phyloP scores from a whole-genome alignment of 495 filamentous ascomycete genomes.

The Alectoria sarmentosa region DNA sequence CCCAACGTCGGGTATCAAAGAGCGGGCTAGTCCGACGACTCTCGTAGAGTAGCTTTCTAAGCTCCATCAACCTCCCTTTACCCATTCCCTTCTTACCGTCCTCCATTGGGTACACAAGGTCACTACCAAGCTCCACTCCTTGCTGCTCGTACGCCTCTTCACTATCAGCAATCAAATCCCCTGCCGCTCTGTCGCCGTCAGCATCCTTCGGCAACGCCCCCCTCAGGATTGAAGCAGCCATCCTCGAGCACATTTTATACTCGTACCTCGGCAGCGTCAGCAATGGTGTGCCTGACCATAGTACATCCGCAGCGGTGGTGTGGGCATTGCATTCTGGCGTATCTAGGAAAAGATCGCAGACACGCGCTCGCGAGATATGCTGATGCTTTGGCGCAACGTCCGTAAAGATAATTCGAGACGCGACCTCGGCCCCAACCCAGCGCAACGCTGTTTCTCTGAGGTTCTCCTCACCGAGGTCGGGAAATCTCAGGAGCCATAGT shows the following conservation, averaged over 20 bases:
- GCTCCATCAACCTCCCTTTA: slow-evolving; percentile 60
- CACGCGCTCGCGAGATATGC: slow-evolving; percentile 85
- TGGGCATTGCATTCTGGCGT: slow-evolving; percentile 98
- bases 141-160: slow-evolving; percentile 81
- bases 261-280: slow-evolving; percentile 89
- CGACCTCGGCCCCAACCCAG: slow-evolving; percentile 84
- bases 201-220: slow-evolving; percentile 71
- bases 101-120: slow-evolving; percentile 53
- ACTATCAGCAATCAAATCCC: slow-evolving; percentile 65
- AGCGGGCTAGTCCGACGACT: slow-evolving; percentile 75
- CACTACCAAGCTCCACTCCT: slow-evolving; percentile 64
- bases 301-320: slow-evolving; percentile 91
- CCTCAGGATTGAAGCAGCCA: slow-evolving; percentile 89
- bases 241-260: slow-evolving; percentile 98
- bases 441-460: slow-evolving; percentile 67
- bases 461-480: slow-evolving; percentile 84
- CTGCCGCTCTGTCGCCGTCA: slow-evolving; percentile 58
- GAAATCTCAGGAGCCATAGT: slow-evolving; percentile 94
- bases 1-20: slow-evolving; percentile 92
- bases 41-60: slow-evolving; percentile 73
- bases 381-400: slow-evolving; percentile 93
- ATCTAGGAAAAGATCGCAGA: slow-evolving; percentile 93
- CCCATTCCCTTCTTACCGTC: slow-evolving; percentile 47
- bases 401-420: slow-evolving; percentile 90
- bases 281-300: slow-evolving; percentile 93